These are phyloP conservation scores for Gryganskiella cystojenkinii DNA, from an alignment of 192 early-diverging fungal genomes.

Conservation along the genomic window DNA sequence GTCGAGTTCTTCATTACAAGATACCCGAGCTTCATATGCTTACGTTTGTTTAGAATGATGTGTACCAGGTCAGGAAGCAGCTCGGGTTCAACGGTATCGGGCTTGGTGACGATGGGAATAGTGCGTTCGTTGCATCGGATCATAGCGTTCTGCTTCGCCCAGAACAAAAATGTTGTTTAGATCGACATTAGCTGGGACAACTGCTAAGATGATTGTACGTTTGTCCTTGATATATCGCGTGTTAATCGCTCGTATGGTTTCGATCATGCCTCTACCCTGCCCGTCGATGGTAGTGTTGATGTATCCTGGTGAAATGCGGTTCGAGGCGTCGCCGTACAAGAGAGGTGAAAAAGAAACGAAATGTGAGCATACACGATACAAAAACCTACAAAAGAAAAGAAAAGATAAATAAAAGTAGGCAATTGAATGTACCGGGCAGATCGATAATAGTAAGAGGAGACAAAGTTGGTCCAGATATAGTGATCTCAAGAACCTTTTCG, in stretches of 20 bases:
- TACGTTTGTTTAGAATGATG: conserved; percentile 40
- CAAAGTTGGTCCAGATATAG: background rate
- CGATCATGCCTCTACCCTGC: conserved; percentile 36
- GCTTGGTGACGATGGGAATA: conserved; percentile 46
- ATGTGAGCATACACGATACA: too few relatives aligned
- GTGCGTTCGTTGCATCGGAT: conserved; percentile 37
- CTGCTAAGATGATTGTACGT: conserved; percentile 47
- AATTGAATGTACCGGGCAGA: background rate
- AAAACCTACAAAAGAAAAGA: too few relatives aligned
- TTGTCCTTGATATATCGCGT: conserved; percentile 45
- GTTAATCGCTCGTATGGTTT: conserved; percentile 39
- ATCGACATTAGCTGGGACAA: conserved; percentile 46
- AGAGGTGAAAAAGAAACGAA: too few relatives aligned
- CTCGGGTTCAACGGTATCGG: conserved; percentile 35
- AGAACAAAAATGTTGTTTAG: conserved; percentile 49
- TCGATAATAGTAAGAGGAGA: conserved; percentile 3
- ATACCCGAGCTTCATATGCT: conserved; percentile 40
- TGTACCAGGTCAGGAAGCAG: conserved; percentile 34
- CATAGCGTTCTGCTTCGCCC: conserved; percentile 43
- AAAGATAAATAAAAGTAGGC: too few relatives aligned
- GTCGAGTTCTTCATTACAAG: conserved; percentile 45
- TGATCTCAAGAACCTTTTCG: conserved; percentile 6
- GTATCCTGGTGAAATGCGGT: too few relatives aligned
- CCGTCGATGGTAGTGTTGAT: conserved; percentile 47
- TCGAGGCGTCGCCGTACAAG: too few relatives aligned